Percentiles rank a stretch among this genome's conserved stretches.
These are phyloP conservation scores for Hordeum marinum DNA, from an alignment of 176 grass and related monocot genomes.

Conservation along the genomic window DNA sequence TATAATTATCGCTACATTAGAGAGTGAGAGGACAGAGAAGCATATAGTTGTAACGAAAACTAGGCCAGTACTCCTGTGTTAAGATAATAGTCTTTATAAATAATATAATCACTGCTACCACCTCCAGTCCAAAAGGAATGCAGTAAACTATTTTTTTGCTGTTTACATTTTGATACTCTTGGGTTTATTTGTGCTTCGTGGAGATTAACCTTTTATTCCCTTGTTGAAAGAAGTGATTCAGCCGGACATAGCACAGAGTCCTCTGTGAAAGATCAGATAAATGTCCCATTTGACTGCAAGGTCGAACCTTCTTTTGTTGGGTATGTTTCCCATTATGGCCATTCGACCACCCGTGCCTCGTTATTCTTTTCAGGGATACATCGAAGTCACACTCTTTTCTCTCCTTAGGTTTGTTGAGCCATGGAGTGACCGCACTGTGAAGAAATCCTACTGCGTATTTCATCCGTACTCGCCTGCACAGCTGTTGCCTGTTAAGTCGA, in stretches of 20 bases:
- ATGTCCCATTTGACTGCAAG: conserved; percentile 60
- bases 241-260: conserved; percentile 27
- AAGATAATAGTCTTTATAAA: not conserved
- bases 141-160: not conserved
- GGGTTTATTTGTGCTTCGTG: not conserved
- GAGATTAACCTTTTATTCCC: conserved; percentile 4
- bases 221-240: conserved; percentile 42
- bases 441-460: conserved; percentile 71
- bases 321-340: conserved; percentile 37
- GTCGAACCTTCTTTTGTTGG: conserved; percentile 85
- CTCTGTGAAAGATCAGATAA: conserved; percentile 33
- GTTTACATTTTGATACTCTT: not conserved
- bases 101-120: not conserved
- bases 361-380: not conserved
- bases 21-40: not conserved
- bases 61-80: not conserved
- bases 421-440: conserved; percentile 51
- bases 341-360: not conserved
- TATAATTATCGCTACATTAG: not conserved
- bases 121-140: not conserved
- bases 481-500: conserved; percentile 45
- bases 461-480: conserved; percentile 68
- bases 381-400: conserved; percentile 3
- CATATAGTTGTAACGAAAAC: not conserved
- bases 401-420: conserved; percentile 58